Base-by-base conservation (phyloP, 2,329 filamentous ascomycete species). In the Emydomyces testavorans region DNA sequence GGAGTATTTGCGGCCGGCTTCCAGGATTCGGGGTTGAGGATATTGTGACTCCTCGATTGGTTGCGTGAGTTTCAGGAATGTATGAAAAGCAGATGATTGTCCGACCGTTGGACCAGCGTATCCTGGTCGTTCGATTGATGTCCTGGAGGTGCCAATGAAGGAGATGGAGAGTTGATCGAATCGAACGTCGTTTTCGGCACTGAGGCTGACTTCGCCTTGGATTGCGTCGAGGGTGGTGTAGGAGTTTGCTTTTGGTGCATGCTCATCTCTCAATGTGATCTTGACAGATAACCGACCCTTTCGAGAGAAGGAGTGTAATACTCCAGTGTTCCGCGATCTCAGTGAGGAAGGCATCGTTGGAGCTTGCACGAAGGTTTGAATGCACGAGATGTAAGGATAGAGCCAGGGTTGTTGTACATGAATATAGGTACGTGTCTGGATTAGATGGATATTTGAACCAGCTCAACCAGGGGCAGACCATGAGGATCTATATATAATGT, bases 61-160 rank as follows among this genome's bases (percentile, higher is more conserved):
- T 58, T 82, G 79, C 49, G 69, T 70, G 23, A 83, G 69, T 51
- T 75, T 77, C 29, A 83, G 64, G 56, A 83, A 83, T 15, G 71
- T 73, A 51, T 81, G 78, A 40, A 67, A 70, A 18, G 77, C 75
- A 52, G 76, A 74, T 16, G 72, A 72, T 13, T 73, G 71, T 37
- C 73, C 73, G 15, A 72, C 70, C 43, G 76, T 67, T 26, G 75
- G 69, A 3, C 75, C 68, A 4, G 73, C 66, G 2, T 70, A 66
- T 2, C 70, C 70, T 35, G 76, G 62, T 45, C 72, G 73, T 56
- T 81, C 78, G 23, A 81, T 71, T 21, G 65, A 71, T 2, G 73
- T 75, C 50, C 69, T 67, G 24, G 70, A 68, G 3, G 67, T 68
- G 35, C 76, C 62, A 51, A 63, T 54, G 41, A 64, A 62, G 13